Percentiles rank a stretch among this genome's conserved stretches.
phyloP scores from a whole-genome alignment of 31 red algal species.

The Odonthalia washingtoniensis region DNA sequence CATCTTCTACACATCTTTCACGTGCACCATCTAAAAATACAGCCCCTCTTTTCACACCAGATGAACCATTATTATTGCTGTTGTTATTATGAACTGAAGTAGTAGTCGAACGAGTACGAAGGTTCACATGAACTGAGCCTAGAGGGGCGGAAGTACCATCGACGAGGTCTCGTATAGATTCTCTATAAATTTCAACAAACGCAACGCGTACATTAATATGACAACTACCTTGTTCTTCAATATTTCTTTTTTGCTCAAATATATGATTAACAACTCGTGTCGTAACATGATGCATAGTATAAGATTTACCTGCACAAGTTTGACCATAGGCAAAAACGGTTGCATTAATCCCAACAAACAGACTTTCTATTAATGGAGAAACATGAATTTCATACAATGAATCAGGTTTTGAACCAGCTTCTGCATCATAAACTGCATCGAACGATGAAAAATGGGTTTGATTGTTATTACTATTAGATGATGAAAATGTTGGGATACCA shows the following conservation, averaged over 20 bases:
- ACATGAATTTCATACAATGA: constrained; percentile 63
- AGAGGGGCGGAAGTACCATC: constrained; percentile 49
- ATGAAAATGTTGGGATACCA: not conserved
- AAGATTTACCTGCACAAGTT: constrained; percentile 92
- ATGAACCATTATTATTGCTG: no score
- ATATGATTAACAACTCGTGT: constrained; percentile 34
- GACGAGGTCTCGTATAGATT: constrained; percentile 75
- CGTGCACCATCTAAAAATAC: constrained; percentile 71
- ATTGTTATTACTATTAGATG: no score
- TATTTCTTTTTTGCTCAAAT: constrained; percentile 36
- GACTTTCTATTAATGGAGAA: constrained; percentile 50
- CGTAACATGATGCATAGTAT: constrained; percentile 77
- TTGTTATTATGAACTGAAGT: no score
- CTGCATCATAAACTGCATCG: constrained; percentile 60
- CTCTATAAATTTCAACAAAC: constrained; percentile 87
- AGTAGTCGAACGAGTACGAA: not conserved
- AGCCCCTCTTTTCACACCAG: not conserved
- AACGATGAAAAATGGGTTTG: constrained; percentile 45
- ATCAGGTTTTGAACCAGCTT: not conserved
- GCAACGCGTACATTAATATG: constrained; percentile 60
- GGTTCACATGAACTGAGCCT: constrained; percentile 28
- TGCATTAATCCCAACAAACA: constrained; percentile 84
- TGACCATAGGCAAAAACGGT: constrained; percentile 97
- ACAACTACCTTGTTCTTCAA: constrained; percentile 22
- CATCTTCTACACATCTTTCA: constrained; percentile 66